Base-by-base conservation (phyloP, 2,329 filamentous ascomycete species). In the Fusarium solani-melongenae region DNA sequence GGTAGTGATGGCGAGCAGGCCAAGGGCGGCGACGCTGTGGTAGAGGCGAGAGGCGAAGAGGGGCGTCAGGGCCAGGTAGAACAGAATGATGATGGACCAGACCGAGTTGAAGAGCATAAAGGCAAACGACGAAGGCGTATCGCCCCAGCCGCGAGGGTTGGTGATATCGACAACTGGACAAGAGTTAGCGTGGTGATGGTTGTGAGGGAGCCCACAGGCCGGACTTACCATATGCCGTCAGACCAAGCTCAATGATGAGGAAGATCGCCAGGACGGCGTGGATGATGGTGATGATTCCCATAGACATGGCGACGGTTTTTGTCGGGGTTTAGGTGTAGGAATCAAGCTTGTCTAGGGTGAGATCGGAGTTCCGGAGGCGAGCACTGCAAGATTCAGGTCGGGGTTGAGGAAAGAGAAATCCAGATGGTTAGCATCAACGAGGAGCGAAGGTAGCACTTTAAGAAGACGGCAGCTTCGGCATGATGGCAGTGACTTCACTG, bases 81-180 rank as follows among this genome's bases (percentile, higher is more conserved):
- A 81, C 36, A 96, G 86, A 6, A 92, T 84, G 71, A 96, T 87
- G 56, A 94, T 81, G 2, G 94, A 93, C 93, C 94, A 97, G 75
- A 95, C 86, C 44, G 90, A 86, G 80, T 87, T 88, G 88, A 97
- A 97, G 83, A 97, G 86, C 83, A 96, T 88, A 85, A 96, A 97
- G 83, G 92, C 91, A 80, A 93, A 85, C 38, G 87, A 84, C 12
- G 88, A 86, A 9, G 92, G 91, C 3, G 86, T 83, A 62, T 73
- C 67, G n/a, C 71, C 60, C 22, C 70, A 76, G 67, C 65, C 73
- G 62, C 62, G 71, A 64, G 76, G 78, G 68, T 69, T 78, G 38
- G 84, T 85, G 60, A 80, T 76, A 79, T 85, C 85, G 39, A 79
- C 77, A 38, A 76, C 77, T 79, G 53, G 9, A 38, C 7, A 38